Conservation (phyloP, 2,329 filamentous ascomycete genomes). For the Xylaria arbuscula region DNA sequence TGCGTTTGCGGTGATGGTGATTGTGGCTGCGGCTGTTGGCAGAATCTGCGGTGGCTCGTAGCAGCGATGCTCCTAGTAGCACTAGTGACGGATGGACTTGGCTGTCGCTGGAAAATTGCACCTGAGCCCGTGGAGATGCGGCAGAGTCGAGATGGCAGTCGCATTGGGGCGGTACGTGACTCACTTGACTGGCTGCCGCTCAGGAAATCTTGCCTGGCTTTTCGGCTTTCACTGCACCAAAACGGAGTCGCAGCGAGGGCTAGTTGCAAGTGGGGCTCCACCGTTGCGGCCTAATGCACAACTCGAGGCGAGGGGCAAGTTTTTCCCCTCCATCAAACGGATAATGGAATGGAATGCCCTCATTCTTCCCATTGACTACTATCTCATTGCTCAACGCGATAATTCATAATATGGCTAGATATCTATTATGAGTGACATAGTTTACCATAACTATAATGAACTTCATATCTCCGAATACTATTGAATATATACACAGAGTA, state of each 20-base stretch:
- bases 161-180: constrained; percentile 38
- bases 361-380: too few species aligned
- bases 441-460: too few species aligned
- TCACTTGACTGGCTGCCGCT: constrained; percentile 36
- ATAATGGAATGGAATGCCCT: too few species aligned
- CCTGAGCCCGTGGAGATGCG: background rate
- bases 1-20: background rate
- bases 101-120: constrained; percentile 5
- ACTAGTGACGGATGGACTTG: background rate
- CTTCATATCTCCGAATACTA: too few species aligned
- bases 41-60: background rate
- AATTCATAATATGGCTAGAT: too few species aligned
- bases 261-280: constrained; percentile 33
- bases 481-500: too few species aligned
- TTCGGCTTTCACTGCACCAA: constrained; percentile 29
- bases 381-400: too few species aligned
- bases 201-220: constrained; percentile 31
- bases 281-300: constrained; percentile 24
- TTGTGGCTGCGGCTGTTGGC: constrained; percentile 12
- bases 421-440: too few species aligned
- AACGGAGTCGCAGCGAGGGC: constrained; percentile 23
- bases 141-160: constrained; percentile 24
- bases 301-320: constrained; percentile 38
- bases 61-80: background rate
- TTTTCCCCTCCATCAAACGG: background rate